Evolutionary conservation across 257 asterid genomes (phyloP).

Genomic region (Nicotiana tomentosiformis): DNA sequence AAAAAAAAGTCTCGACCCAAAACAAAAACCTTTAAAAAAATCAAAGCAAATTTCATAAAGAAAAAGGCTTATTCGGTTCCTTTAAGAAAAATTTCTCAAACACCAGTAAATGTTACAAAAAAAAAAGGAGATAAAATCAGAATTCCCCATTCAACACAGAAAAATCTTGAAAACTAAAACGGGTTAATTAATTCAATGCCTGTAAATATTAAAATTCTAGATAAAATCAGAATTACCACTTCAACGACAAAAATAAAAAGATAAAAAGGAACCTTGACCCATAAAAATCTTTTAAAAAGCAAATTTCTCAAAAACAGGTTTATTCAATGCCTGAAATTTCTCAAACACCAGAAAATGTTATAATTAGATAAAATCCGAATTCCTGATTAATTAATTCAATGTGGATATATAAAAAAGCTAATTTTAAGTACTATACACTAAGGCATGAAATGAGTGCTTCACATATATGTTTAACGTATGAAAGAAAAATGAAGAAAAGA

Average conservation of each 20-base stretch:
- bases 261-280: neutral
- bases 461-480: neutral
- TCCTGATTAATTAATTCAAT: neutral
- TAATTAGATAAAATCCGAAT: neutral
- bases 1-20: neutral
- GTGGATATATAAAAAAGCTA: neutral
- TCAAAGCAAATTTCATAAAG: neutral
- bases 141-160: neutral
- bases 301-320: neutral
- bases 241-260: neutral
- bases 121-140: neutral
- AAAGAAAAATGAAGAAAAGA: neutral
- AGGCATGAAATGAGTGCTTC: neutral
- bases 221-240: neutral
- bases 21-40: neutral
- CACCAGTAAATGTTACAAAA: neutral
- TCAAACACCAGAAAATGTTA: neutral
- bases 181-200: neutral
- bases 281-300: neutral
- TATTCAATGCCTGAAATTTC: neutral
- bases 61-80: neutral
- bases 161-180: no score
- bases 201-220: neutral
- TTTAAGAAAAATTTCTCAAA: neutral
- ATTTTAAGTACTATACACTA: neutral